Evolutionary conservation across 1,284 basidiomycete genomes (phyloP), one percentile per base, ranked within the genome.

Genomic region (Moesziomyces sp.): DNA sequence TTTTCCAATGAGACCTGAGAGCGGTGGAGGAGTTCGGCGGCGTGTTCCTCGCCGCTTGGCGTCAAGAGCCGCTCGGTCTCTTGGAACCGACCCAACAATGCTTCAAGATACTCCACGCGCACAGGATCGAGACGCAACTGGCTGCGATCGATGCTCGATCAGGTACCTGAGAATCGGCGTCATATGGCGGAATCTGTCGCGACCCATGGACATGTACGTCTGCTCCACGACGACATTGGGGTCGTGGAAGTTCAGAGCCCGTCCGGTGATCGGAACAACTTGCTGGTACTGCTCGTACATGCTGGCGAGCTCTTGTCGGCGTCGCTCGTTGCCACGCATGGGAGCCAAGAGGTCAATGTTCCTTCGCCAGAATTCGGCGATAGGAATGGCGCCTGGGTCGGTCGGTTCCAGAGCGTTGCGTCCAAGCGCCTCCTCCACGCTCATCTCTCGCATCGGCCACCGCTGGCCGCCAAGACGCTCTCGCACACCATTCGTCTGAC

Each of bases 161-260:
- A 64, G 14, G 30, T 49, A 35, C 4, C 26, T 46, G 10, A 64
- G 13, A 35, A 64, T 46, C 18, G 50, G 54, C 21, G 19, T 18
- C 30, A 64, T 64, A 16, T 47, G 24, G 3, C 30, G 28, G 19
- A 64, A 57, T 1, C 61, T 49, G 28, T 64, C 26, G 24, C 61
- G 54, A 26, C 54, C 61, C 7, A 30, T 8, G 10, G 46, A 30
- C 19, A 23, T 14, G 21, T 49, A 18, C 23, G 48, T 35, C n/a
- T 52, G 35, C 4, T 23, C 11, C 0, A 16, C 5, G 7, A 52
- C 3, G 9, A 26, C 3, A 3, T 23, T n/a, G 0, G 3, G 34
- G 19, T 62, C 28, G 8, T 38, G 4, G 10, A 62, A 21, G 45
- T 47, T 26, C 21, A 62, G 24, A 1, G 4, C 23, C 0, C 14